These are phyloP conservation scores for Pythium dissimile DNA, from an alignment of 352 stramenopile species.

Conservation along the genomic window DNA sequence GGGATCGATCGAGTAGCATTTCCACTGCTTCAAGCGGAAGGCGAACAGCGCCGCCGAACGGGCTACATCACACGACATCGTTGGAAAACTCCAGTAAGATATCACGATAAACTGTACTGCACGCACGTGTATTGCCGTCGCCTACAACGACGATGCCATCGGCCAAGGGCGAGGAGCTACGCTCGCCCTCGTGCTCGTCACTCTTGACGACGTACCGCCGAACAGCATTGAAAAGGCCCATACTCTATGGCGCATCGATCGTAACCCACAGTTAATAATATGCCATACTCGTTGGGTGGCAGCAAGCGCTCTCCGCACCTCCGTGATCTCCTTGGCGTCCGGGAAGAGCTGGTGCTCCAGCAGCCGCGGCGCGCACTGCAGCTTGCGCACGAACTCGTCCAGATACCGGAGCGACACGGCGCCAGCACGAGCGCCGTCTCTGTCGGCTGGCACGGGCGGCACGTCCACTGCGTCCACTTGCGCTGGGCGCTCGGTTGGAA, in stretches of 20 bases:
- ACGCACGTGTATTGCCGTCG: constrained; percentile 75
- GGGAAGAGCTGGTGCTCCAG: constrained; percentile 74
- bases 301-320: constrained; percentile 39
- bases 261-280: not conserved
- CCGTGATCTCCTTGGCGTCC: constrained; percentile 81
- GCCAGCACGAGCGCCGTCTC: not conserved
- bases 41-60: constrained; percentile 78
- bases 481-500: constrained; percentile 3
- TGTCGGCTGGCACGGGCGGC: not conserved
- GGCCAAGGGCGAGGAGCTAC: constrained; percentile 4
- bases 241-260: constrained; percentile 41
- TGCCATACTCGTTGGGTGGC: too few species aligned
- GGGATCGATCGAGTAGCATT: constrained; percentile 75
- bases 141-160: constrained; percentile 78
- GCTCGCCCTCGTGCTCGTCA: constrained; percentile 14
- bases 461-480: not conserved
- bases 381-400: constrained; percentile 80
- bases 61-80: constrained; percentile 29
- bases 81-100: not conserved
- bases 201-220: constrained; percentile 49
- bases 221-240: constrained; percentile 82
- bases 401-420: constrained; percentile 73
- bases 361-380: constrained; percentile 66
- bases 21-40: constrained; percentile 65
- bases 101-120: not conserved